Percentiles rank a stretch among this genome's conserved stretches.
These are phyloP conservation scores for Abelmoschus esculentus DNA, from an alignment of 345 rosid species.

Conservation along the genomic window DNA sequence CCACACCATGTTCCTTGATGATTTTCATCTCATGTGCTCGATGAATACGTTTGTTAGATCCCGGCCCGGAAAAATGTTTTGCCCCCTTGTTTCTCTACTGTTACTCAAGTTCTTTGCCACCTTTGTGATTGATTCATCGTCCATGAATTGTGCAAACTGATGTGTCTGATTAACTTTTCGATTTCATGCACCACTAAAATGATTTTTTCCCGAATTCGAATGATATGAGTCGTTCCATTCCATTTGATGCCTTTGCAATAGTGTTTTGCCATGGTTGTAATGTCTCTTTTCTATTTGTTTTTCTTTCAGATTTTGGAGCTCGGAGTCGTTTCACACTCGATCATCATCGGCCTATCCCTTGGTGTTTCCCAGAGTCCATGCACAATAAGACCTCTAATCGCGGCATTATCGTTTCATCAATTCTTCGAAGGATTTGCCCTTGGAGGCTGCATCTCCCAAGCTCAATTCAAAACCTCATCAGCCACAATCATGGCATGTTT, in stretches of 20 bases:
- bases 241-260: no score
- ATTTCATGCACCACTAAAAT: background rate
- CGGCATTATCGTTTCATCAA: slow-evolving; percentile 86
- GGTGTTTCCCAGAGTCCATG: slow-evolving; percentile 87
- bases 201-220: no score
- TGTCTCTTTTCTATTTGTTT: background rate
- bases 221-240: background rate
- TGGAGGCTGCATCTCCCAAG: slow-evolving; percentile 90
- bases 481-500: slow-evolving; percentile 66
- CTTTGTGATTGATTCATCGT: no score
- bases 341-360: slow-evolving; percentile 78
- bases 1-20: background rate
- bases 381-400: slow-evolving; percentile 74
- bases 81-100: no score
- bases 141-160: no score
- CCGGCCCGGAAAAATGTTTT: no score
- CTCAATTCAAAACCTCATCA: slow-evolving; percentile 44
- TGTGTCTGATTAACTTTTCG: background rate
- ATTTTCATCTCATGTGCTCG: background rate
- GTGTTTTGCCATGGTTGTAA: slow-evolving; percentile 3
- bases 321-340: slow-evolving; percentile 88
- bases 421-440: slow-evolving; percentile 97
- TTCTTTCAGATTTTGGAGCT: slow-evolving; percentile 70
- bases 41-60: background rate
- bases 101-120: no score